phyloP scores from a whole-genome alignment of 73 alveolate species.

The Effrenium voratum region DNA sequence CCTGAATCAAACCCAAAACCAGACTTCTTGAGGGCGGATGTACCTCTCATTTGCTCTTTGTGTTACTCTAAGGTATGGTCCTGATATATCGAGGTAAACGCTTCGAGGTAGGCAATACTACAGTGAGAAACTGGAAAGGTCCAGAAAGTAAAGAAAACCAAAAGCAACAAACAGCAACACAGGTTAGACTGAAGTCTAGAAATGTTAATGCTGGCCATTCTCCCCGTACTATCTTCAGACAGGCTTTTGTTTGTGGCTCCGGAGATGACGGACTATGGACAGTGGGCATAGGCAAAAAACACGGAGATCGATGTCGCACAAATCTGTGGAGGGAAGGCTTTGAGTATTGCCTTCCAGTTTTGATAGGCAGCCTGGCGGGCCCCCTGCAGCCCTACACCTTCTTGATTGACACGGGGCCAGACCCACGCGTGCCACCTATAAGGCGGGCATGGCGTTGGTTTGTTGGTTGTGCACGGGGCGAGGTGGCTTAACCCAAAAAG shows the following conservation, averaged over 20 bases:
- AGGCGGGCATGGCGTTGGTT: not conserved
- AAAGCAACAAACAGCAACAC: no score
- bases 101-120: no score
- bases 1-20: no score
- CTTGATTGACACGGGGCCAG: slow-evolving; percentile 24
- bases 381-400: slow-evolving; percentile 25
- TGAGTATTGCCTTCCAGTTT: not conserved
- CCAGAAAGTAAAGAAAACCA: no score
- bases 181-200: not conserved
- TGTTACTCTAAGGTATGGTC: no score
- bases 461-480: no score
- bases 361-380: slow-evolving; percentile 60
- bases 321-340: not conserved
- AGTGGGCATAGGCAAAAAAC: not conserved
- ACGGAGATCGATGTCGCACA: not conserved
- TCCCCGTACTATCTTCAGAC: not conserved
- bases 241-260: not conserved
- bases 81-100: no score
- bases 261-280: not conserved
- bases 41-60: no score
- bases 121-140: no score
- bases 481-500: not conserved
- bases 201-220: not conserved
- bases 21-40: no score
- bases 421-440: not conserved